These are phyloP conservation scores for Soucietia sequanensis DNA, from an alignment of 805 yeast genomes.

Conservation along the genomic window DNA sequence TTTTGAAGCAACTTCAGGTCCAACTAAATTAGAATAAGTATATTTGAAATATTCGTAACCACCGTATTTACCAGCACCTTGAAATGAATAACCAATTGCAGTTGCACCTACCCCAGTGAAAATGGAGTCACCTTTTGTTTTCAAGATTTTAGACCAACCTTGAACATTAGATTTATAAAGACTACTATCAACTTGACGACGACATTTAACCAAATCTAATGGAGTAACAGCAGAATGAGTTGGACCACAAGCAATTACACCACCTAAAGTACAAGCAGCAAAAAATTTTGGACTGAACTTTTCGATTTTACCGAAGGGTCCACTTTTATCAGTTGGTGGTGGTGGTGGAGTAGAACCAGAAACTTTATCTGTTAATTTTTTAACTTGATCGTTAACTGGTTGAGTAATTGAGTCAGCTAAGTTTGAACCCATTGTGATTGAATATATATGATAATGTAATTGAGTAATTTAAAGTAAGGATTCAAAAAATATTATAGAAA, in stretches of 20 bases:
- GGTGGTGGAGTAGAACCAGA: not conserved
- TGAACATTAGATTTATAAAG: slow-evolving; percentile 74
- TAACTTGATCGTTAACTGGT: slow-evolving; percentile 27
- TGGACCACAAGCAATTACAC: slow-evolving; percentile 91
- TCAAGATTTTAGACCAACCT: slow-evolving; percentile 77
- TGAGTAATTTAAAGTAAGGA: too few species aligned
- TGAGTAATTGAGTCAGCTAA: slow-evolving; percentile 30
- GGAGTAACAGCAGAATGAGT: slow-evolving; percentile 95
- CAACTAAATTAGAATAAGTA: slow-evolving; percentile 64
- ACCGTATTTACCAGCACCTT: slow-evolving; percentile 98
- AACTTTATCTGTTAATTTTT: slow-evolving; percentile 14
- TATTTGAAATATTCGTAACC: slow-evolving; percentile 90
- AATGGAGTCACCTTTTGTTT: slow-evolving; percentile 75
- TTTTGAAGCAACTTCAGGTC: slow-evolving; percentile 57
- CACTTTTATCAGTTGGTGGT: not conserved
- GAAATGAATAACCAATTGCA: slow-evolving; percentile 86
- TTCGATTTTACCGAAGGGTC: slow-evolving; percentile 30
- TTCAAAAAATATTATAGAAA: too few species aligned
- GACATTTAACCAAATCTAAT: slow-evolving; percentile 87
- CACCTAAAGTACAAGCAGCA: slow-evolving; percentile 74
- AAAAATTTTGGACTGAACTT: slow-evolving; percentile 64
- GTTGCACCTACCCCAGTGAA: slow-evolving; percentile 94
- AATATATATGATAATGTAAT: too few species aligned
- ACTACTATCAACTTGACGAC: slow-evolving; percentile 79
- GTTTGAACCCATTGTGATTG: not conserved